Base-by-base conservation (phyloP, 2,329 filamentous ascomycete genomes). In the Botrytis porri region DNA sequence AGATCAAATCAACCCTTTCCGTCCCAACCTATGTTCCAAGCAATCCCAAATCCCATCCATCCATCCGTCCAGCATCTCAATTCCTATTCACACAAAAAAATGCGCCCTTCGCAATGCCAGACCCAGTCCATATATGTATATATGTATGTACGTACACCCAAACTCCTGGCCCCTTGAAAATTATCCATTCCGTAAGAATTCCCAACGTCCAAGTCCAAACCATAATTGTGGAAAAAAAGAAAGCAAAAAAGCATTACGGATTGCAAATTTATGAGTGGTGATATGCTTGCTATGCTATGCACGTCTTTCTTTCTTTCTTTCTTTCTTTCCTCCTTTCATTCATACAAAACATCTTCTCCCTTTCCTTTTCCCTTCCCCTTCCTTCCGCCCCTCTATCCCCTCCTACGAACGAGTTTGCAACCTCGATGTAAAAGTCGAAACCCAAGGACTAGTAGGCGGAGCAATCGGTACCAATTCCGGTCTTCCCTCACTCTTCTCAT, bases 371-470 rank as follows among this genome's bases (percentile, higher is more conserved):
- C 22, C 9, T n/a, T 51, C 12, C 10, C 48, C 10, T n/a, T 51
- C 43, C 22, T 48, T 37, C 12, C 4, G 7, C 43, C 8, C 22
- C 32, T 35, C 16, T 22, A 12, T 48, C 2, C 32, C 22, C 43
- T 32, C n/a, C n/a, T 51, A 66, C 25, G 63, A 66, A n/a, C 63
- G 63, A 51, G 63, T n/a, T 22, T 66, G 63, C 32, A 66, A 39
- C 29, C 63, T 37, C 22, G 43, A 66, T 37, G 63, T 66, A 51
- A 66, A 66, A 20, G 63, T 66, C 4, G 63, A 66, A 37, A 51
- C 32, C 63, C 63, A 66, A 9, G 63, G 63, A 51, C 63, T 66
- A n/a, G 63, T 66, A 39, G 63, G 63, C 4, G 63, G 63, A 22
- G 45, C 63, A 37, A 37, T 51, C 32, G 45, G 63, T 29, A 37